Evolutionary conservation across 371 early-diverging fungal genomes (phyloP).

Genomic region (Mucor lusitanicus): DNA sequence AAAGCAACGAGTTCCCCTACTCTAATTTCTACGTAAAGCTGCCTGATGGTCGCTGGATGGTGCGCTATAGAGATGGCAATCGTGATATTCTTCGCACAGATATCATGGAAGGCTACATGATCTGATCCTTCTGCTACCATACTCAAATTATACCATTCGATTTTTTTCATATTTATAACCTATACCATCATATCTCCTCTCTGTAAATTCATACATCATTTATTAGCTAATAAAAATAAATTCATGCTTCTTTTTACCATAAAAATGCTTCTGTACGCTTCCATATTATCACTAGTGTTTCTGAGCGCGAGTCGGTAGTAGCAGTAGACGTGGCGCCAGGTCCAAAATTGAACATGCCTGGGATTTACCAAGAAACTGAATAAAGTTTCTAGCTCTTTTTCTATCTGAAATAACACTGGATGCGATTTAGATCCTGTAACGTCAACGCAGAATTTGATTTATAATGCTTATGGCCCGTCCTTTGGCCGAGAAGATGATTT

Average conservation of each 20-base stretch:
- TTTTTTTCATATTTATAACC: not conserved
- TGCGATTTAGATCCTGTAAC: not conserved
- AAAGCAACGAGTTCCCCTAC: constrained; percentile 47
- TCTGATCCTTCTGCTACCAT: constrained; percentile 9
- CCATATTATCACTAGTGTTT: not conserved
- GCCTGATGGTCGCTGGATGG: constrained; percentile 52
- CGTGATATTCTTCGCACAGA: constrained; percentile 49
- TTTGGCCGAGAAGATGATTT: not conserved
- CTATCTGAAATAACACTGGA: not conserved
- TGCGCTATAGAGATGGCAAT: constrained; percentile 48
- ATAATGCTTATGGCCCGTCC: not conserved
- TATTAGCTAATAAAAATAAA: not conserved
- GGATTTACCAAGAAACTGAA: not conserved
- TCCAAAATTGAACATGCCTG: not conserved
- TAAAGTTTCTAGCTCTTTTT: not conserved
- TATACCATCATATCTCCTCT: not conserved
- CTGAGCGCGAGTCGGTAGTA: not conserved
- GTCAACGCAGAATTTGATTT: not conserved
- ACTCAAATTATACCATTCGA: not conserved
- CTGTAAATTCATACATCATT: not conserved
- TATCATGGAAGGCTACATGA: constrained; percentile 43
- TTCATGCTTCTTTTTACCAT: not conserved
- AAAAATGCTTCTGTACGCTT: not conserved
- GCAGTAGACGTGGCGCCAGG: not conserved
- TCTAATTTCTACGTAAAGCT: constrained; percentile 51